Conservation (phyloP, 352 stramenopile species). For the Globisporangium cylindrosporum region DNA sequence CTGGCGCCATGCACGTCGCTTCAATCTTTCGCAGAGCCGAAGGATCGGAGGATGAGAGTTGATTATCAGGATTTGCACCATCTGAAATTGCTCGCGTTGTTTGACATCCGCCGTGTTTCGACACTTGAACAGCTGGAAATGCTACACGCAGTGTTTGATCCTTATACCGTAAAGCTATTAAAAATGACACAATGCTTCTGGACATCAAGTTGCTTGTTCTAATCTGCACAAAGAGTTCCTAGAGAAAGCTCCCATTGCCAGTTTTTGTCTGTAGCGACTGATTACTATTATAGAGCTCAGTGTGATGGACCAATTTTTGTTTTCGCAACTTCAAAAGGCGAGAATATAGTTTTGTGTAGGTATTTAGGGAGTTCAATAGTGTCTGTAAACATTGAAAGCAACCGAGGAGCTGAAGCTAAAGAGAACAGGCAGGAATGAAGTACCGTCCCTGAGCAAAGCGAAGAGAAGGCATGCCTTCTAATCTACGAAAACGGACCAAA, state of each 20-base stretch:
- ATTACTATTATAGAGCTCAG: neutral
- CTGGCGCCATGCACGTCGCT: neutral
- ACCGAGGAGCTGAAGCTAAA: neutral
- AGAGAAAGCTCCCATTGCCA: too few species aligned
- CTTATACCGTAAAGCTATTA: neutral
- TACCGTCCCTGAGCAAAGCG: neutral
- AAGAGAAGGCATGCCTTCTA: neutral
- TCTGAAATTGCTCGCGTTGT: neutral
- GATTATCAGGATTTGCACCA: constrained; percentile 1
- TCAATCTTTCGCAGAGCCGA: neutral
- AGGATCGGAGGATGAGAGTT: neutral
- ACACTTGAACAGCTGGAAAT: neutral
- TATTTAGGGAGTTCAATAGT: neutral
- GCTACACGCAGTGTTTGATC: neutral
- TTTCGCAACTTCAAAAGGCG: neutral
- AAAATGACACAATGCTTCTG: neutral
- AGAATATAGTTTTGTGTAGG: neutral
- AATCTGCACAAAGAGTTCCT: too few species aligned
- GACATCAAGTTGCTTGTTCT: neutral
- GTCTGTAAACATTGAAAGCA: neutral
- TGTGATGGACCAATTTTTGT: neutral
- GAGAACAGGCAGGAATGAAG: neutral
- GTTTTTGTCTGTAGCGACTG: neutral
- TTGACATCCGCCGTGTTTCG: neutral
- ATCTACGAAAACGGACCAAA: neutral